Base-by-base conservation (phyloP, 2,329 filamentous ascomycete species). In the Teratosphaeria gauchensis region DNA sequence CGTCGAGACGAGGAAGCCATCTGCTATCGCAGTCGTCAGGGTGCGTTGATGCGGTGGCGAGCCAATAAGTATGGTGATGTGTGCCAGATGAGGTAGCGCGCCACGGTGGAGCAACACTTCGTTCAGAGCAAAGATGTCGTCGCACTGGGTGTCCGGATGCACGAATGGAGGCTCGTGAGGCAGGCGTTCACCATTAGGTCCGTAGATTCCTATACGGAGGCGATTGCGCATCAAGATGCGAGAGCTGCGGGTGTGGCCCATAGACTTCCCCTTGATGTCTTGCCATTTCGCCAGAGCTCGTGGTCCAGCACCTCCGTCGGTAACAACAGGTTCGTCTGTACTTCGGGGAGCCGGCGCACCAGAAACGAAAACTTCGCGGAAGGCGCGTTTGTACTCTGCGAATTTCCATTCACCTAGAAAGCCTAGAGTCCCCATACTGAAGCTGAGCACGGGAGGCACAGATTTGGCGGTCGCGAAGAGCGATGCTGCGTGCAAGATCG, bases 341-440 rank as follows among this genome's bases (percentile, higher is more conserved):
- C 48, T 54, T 24, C 16, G 30, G 24, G 65, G 63, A 19, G 61
- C 58, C 6, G 68, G 65, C 3, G 84, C 82, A 2, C 85, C 86
- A 48, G 84, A 87, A 88, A 96, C 95, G 76, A 95, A 96, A 56
- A 94, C 90, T 71, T 96, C 90, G 54, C 90, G 80, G 77, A 95
- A 96, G 0, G 94, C 94, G 54, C 89, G 83, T 75, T 96, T 96
- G 76, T 95, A 90, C 68, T 97, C 92, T 6, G 81, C 80, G 71
- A 97, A 97, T 68, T 94, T 95, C 92, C 92, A 99, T 74, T 97
- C 92, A 16, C 92, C 92, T 7, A 99, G 77, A 65, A 99, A 99
- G 0, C 94, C 94, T 0, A 99, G 78, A 0, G 92, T 95, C 5
- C 94, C 94, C 90, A 99, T 96, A 71, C 91, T 95, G 71, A 99